These are phyloP conservation scores for Berberis thunbergii DNA, from an alignment of 164 flowering plant genomes.

Conservation along the genomic window DNA sequence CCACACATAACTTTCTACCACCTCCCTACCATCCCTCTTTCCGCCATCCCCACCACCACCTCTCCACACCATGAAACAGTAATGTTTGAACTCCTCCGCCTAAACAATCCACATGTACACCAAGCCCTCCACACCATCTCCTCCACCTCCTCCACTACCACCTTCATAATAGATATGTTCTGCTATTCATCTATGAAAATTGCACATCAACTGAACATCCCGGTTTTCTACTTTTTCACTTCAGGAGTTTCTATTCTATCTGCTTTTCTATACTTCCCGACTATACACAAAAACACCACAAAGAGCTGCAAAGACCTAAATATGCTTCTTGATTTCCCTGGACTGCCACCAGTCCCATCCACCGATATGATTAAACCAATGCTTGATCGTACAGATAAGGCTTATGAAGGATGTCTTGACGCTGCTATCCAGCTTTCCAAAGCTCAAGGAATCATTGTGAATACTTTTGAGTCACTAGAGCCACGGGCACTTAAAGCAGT, in stretches of 20 bases:
- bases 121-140: conserved; percentile 21
- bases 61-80: conserved; percentile 14
- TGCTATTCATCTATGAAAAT: conserved; percentile 16
- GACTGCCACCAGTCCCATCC: conserved; percentile 12
- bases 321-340: conserved; percentile 12
- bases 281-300: neutral
- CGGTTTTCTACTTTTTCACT: conserved; percentile 18
- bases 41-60: neutral
- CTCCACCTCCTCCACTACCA: conserved; percentile 6
- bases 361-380: conserved; percentile 12
- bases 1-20: conserved; percentile 22
- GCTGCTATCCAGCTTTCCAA: neutral
- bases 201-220: conserved; percentile 16
- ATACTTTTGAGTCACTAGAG: conserved; percentile 20
- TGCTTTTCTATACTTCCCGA: conserved; percentile 13
- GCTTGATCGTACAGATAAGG: conserved; percentile 10
- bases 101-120: conserved; percentile 20
- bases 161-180: conserved; percentile 32
- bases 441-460: conserved; percentile 21
- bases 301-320: conserved; percentile 2
- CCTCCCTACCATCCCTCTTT: conserved; percentile 11
- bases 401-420: conserved; percentile 6
- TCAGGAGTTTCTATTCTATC: conserved; percentile 10
- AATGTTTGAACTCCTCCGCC: conserved; percentile 14
- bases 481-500: conserved; percentile 9